A percentile compares a stretch with the other conserved stretches of the same genome.
Conservation (phyloP, 345 rosid species). For the Dipteronia dyeriana region DNA sequence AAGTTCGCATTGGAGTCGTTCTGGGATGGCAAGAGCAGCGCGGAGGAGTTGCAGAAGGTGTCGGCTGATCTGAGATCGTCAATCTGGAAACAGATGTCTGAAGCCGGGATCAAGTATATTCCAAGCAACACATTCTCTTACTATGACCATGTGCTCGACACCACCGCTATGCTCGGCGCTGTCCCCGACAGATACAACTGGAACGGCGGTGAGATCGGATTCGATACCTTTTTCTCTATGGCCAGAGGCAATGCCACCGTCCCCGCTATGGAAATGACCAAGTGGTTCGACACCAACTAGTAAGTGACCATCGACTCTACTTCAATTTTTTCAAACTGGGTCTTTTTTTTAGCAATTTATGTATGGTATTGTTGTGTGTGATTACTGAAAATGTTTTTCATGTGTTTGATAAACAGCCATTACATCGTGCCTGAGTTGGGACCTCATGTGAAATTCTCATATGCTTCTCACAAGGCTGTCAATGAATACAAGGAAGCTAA, state of each 20-base stretch:
- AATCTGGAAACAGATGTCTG: conserved; percentile 94
- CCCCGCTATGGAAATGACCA: conserved; percentile 99
- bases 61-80: conserved; percentile 81
- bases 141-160: conserved; percentile 90
- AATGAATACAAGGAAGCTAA: conserved; percentile 94
- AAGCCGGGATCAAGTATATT: conserved; percentile 81
- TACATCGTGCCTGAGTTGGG: conserved; percentile 97
- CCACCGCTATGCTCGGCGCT: conserved; percentile 95
- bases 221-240: conserved; percentile 86
- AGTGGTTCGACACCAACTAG: conserved; percentile 99
- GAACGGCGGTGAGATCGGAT: conserved; percentile 85
- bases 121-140: conserved; percentile 96
- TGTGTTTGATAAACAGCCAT: conserved; percentile 58
- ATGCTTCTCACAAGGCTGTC: conserved; percentile 97
- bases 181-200: conserved; percentile 88
- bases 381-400: conserved; percentile 14
- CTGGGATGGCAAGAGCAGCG: conserved; percentile 97
- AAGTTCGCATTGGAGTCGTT: conserved; percentile 97
- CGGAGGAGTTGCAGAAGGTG: conserved; percentile 84
- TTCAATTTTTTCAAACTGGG: not conserved
- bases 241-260: conserved; percentile 98
- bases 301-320: conserved; percentile 42
- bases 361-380: not conserved
- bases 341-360: not conserved
- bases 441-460: conserved; percentile 83